Conservation (phyloP, 2,329 filamentous ascomycete species). For the Penicillium rolfsii region DNA sequence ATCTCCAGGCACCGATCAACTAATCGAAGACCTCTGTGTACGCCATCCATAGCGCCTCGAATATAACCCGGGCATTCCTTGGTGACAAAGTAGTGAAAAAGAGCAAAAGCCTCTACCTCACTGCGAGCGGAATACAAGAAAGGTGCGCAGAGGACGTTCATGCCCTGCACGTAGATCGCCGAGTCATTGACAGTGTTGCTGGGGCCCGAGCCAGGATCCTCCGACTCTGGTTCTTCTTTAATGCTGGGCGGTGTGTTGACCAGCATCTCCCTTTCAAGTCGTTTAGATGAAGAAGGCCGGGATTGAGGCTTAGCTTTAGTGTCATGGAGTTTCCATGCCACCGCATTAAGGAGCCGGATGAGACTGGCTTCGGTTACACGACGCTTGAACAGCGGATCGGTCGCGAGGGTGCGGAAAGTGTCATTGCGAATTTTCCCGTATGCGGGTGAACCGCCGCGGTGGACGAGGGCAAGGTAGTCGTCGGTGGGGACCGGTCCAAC, state of each 20-base stretch:
- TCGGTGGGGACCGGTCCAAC: slow-evolving; percentile 83
- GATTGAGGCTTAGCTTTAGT: slow-evolving; percentile 56
- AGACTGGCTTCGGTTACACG: slow-evolving; percentile 94
- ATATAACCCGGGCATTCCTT: slow-evolving; percentile 92
- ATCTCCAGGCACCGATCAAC: slow-evolving; percentile 92
- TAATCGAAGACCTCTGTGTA: slow-evolving; percentile 86
- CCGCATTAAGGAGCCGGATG: slow-evolving; percentile 90
- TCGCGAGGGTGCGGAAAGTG: slow-evolving; percentile 93
- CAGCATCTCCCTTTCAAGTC: slow-evolving; percentile 51
- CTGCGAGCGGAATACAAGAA: slow-evolving; percentile 94
- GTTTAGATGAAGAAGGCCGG: slow-evolving; percentile 48
- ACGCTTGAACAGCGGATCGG: slow-evolving; percentile 93
- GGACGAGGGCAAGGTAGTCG: slow-evolving; percentile 84
- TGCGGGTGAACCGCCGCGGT: slow-evolving; percentile 88
- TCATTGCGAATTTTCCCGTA: slow-evolving; percentile 99
- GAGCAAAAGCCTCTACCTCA: slow-evolving; percentile 90
- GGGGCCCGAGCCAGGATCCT: slow-evolving; percentile 21
- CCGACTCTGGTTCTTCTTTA: slow-evolving; percentile 37
- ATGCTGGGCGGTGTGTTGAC: slow-evolving; percentile 44
- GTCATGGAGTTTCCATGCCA: slow-evolving; percentile 92
- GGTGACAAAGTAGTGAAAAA: slow-evolving; percentile 86
- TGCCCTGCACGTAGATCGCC: slow-evolving; percentile 94
- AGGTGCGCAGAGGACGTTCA: slow-evolving; percentile 96
- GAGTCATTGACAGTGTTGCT: slow-evolving; percentile 60
- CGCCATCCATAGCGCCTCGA: slow-evolving; percentile 93